Evolutionary conservation across 768 basidiomycete genomes (phyloP), one percentile per base, ranked within the genome.

Genomic region (Butyriboletus loyo): DNA sequence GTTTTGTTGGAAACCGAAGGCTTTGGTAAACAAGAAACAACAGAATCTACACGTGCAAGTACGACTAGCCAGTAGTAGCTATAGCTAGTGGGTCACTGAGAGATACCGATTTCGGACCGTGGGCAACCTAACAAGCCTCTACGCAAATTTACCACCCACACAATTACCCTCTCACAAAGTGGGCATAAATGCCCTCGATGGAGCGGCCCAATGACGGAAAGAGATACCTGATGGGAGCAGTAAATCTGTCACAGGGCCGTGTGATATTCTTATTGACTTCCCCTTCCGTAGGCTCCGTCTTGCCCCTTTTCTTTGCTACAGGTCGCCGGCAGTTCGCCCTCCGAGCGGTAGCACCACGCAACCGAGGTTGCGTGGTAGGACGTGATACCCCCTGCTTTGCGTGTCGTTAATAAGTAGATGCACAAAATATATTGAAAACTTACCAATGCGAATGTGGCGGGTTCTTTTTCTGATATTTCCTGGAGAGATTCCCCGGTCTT

Each of bases 1-100:
- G 51, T 13, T 27, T 32, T 53, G 57, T 60, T 64, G 56, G 30
- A 0, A 64, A 43, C 38, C 0, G 5, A 54, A 15, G 53, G 36
- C 50, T 28, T 50, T 46, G 42, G 47, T 50, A 57, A 64, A 62
- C 42, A 62, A 42, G n/a, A 10, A 24, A 34, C 30, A 56, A 55
- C 47, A 48, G 2, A 49, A 34, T 34, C 32, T 8, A 27, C 27
- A 27, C 27, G 27, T n/a, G n/a, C n/a, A n/a, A n/a, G n/a, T n/a
- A n/a, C n/a, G n/a, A n/a, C n/a, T n/a, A n/a, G n/a, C n/a, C n/a
- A n/a, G n/a, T n/a, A n/a, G n/a, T n/a, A n/a, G n/a, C n/a, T n/a
- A n/a, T n/a, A n/a, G n/a, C n/a, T n/a, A n/a, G n/a, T n/a, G n/a
- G n/a, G n/a, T n/a, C n/a, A n/a, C n/a, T n/a, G n/a, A n/a, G n/a